Conservation (phyloP, 768 basidiomycete species). For the Pleurotus tuber-regium region DNA sequence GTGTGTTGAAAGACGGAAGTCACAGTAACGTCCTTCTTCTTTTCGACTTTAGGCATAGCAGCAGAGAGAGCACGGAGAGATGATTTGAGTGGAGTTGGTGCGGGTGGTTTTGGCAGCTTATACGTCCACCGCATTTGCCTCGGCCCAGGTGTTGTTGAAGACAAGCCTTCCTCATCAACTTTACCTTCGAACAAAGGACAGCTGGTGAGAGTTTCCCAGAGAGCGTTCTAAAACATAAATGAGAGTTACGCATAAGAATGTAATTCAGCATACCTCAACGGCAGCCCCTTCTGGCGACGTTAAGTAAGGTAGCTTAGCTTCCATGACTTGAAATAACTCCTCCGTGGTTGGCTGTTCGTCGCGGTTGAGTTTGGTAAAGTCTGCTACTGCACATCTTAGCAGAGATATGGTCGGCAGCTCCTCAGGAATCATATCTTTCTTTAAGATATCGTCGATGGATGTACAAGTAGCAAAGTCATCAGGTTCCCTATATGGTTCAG, state of each 20-base stretch:
- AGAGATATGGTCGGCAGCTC: slow-evolving; percentile 51
- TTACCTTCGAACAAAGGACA: slow-evolving; percentile 42
- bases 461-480: slow-evolving; percentile 39
- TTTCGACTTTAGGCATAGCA: slow-evolving; percentile 30
- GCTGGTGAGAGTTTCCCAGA: slow-evolving; percentile 62
- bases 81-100: slow-evolving; percentile 35
- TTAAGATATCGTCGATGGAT: slow-evolving; percentile 41
- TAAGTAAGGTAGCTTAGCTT: slow-evolving; percentile 59
- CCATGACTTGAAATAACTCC: slow-evolving; percentile 57
- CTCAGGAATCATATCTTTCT: slow-evolving; percentile 22
- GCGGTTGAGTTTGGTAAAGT: slow-evolving; percentile 38
- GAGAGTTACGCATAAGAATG: slow-evolving; percentile 1
- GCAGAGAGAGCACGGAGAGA: slow-evolving; percentile 34
- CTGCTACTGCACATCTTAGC: slow-evolving; percentile 61
- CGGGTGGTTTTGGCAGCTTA: slow-evolving; percentile 25
- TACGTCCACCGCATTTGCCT: slow-evolving; percentile 37
- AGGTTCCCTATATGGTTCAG: slow-evolving; percentile 49
- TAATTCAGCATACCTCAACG: slow-evolving; percentile 47
- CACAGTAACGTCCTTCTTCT: background rate
- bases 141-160: slow-evolving; percentile 13
- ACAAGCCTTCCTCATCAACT: slow-evolving; percentile 19
- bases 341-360: slow-evolving; percentile 47
- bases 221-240: slow-evolving; percentile 33
- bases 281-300: slow-evolving; percentile 44
- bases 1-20: slow-evolving; percentile 53